phyloP scores from a whole-genome alignment of 2,329 filamentous ascomycete species.

The Diaporthe sp. region DNA sequence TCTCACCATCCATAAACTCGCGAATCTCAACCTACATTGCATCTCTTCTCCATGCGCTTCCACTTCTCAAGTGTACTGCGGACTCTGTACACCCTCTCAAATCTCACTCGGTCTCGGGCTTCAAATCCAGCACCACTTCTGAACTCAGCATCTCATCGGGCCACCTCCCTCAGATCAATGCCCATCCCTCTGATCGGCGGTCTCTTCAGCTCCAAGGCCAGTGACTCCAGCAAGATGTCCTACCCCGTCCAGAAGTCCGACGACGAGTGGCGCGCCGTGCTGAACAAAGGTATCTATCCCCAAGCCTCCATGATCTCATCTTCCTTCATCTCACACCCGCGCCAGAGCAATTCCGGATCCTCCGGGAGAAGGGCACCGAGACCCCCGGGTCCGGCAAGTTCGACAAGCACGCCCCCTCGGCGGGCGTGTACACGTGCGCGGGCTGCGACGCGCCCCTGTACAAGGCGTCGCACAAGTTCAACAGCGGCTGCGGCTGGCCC shows the following conservation, averaged over 20 bases:
- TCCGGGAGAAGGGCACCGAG: slow-evolving; percentile 94
- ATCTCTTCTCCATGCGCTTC: slow-evolving; percentile 61
- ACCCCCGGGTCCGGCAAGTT: slow-evolving; percentile 83
- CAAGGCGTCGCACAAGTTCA: slow-evolving; percentile 95
- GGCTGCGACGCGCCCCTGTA: slow-evolving; percentile 91
- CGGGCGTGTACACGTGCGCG: slow-evolving; percentile 88
- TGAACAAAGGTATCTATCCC: slow-evolving; percentile 67
- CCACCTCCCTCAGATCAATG: slow-evolving; percentile 69
- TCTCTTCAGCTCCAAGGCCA: slow-evolving; percentile 76
- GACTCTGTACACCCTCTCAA: slow-evolving; percentile 62
- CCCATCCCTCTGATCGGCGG: slow-evolving; percentile 85
- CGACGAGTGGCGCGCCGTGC: slow-evolving; percentile 89
- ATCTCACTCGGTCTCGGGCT: slow-evolving; percentile 55
- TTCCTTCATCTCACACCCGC: background rate
- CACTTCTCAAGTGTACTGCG: slow-evolving; percentile 62
- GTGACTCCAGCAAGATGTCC: slow-evolving; percentile 71
- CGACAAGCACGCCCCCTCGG: slow-evolving; percentile 84
- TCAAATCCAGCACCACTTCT: slow-evolving; percentile 41
- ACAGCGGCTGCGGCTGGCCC: slow-evolving; percentile 96
- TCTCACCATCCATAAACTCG: background rate
- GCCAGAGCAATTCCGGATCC: slow-evolving; percentile 93
- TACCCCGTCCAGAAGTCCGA: slow-evolving; percentile 86
- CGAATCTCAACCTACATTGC: background rate
- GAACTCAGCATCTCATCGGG: slow-evolving; percentile 45
- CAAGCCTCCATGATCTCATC: background rate